Conservation (phyloP, 1,284 basidiomycete species). For the Fomes fomentarius region DNA sequence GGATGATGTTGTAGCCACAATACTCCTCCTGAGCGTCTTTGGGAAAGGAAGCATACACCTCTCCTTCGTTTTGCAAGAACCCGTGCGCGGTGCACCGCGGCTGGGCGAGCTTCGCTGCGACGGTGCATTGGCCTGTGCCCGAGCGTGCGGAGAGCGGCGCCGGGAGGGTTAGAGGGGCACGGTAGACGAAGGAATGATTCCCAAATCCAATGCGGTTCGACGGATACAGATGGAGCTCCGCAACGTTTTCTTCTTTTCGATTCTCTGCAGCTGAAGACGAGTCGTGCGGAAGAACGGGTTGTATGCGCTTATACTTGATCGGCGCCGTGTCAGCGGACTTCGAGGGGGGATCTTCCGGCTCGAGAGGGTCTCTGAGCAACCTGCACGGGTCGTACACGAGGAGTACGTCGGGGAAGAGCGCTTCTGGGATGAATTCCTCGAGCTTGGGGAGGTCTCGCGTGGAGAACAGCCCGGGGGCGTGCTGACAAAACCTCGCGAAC, state of each 20-base stretch:
- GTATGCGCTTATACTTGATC: constrained; percentile 30
- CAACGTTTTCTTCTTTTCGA: background rate
- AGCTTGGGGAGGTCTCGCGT: constrained; percentile 29
- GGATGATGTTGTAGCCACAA: constrained; percentile 47
- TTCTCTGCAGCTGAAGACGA: too few species aligned
- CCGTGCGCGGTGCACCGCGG: constrained; percentile 21
- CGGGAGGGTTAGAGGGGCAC: constrained; percentile 37
- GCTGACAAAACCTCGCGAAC: background rate
- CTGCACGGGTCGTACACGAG: constrained; percentile 33
- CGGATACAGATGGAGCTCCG: constrained; percentile 31
- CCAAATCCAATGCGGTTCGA: constrained; percentile 36
- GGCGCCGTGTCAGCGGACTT: background rate
- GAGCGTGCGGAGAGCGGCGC: constrained; percentile 30
- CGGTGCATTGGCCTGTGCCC: constrained; percentile 31
- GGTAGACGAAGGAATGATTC: constrained; percentile 38
- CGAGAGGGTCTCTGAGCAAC: too few species aligned
- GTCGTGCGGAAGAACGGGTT: constrained; percentile 17
- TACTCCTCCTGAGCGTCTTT: constrained; percentile 49
- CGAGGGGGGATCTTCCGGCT: too few species aligned
- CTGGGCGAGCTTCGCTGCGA: constrained; percentile 39
- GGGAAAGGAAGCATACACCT: constrained; percentile 47
- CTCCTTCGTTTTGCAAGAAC: constrained; percentile 42
- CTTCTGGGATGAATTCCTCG: constrained; percentile 36
- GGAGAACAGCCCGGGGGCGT: background rate
- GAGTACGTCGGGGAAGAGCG: constrained; percentile 36